Percentiles rank a stretch among this genome's conserved stretches.
Conservation (phyloP, 371 early-diverging fungal genomes). For the Hamiltosporidium magnivora region DNA sequence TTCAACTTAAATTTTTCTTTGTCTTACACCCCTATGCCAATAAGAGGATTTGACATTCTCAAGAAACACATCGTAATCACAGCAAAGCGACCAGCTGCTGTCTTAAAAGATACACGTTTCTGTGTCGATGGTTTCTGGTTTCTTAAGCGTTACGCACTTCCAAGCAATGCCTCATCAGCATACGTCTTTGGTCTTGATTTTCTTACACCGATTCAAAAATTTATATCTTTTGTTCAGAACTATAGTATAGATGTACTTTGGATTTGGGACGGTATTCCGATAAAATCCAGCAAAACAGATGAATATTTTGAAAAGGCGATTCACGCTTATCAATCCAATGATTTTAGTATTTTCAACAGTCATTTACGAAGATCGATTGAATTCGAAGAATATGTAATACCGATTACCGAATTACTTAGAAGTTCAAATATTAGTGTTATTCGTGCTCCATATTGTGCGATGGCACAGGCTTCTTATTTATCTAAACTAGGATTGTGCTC, state of each 20-base stretch:
- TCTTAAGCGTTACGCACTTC: constrained; percentile 32
- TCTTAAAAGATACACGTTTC: constrained; percentile 32
- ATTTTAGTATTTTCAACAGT: background rate
- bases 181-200: background rate
- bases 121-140: constrained; percentile 54
- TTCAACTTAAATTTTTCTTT: too few species aligned
- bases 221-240: constrained; percentile 1
- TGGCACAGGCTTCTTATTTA: constrained; percentile 51
- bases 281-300: constrained; percentile 4
- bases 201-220: constrained; percentile 1
- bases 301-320: background rate
- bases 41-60: constrained; percentile 34
- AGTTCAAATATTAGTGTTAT: constrained; percentile 20
- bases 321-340: constrained; percentile 1
- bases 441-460: constrained; percentile 51
- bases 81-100: constrained; percentile 12
- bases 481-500: constrained; percentile 20
- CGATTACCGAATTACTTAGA: constrained; percentile 25
- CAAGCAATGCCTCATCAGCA: too few species aligned
- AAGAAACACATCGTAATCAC: background rate
- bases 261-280: constrained; percentile 50
- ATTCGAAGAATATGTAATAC: constrained; percentile 19
- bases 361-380: constrained; percentile 8
- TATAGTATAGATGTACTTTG: constrained; percentile 34
- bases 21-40: constrained; percentile 32